Evolutionary conservation across 75 land plant genomes (phyloP).

Genomic region (Cunninghamia lanceolata): DNA sequence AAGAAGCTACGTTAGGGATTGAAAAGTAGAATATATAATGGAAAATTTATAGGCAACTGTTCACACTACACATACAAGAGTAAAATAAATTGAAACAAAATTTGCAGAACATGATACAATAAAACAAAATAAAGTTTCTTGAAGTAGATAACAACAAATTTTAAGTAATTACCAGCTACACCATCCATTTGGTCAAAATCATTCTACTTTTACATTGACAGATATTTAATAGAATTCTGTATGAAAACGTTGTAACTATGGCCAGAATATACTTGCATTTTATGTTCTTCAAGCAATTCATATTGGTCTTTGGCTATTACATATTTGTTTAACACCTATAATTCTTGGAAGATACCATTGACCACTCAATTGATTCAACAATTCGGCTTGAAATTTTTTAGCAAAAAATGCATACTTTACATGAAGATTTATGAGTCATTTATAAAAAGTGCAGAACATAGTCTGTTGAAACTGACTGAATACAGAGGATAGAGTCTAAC

Average conservation of each 20-base stretch:
- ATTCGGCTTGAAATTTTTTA: background rate
- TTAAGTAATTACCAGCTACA: background rate
- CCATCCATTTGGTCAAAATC: background rate
- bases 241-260: background rate
- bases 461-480: background rate
- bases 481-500: background rate
- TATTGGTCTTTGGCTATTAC: background rate
- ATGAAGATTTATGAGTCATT: too few relatives aligned
- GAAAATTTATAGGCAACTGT: background rate
- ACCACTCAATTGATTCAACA: background rate
- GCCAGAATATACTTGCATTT: too few relatives aligned
- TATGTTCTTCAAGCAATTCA: background rate
- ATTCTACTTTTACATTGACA: background rate
- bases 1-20: background rate
- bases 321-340: background rate
- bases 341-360: background rate
- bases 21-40: background rate
- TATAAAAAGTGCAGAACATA: background rate
- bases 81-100: background rate
- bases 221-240: too few relatives aligned
- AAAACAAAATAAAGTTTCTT: background rate
- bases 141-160: background rate
- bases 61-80: background rate
- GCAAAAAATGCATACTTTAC: too few relatives aligned
- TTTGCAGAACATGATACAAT: background rate